These are phyloP conservation scores for Apiospora malaysiana DNA, from an alignment of 2,329 filamentous ascomycete species.

Conservation along the genomic window DNA sequence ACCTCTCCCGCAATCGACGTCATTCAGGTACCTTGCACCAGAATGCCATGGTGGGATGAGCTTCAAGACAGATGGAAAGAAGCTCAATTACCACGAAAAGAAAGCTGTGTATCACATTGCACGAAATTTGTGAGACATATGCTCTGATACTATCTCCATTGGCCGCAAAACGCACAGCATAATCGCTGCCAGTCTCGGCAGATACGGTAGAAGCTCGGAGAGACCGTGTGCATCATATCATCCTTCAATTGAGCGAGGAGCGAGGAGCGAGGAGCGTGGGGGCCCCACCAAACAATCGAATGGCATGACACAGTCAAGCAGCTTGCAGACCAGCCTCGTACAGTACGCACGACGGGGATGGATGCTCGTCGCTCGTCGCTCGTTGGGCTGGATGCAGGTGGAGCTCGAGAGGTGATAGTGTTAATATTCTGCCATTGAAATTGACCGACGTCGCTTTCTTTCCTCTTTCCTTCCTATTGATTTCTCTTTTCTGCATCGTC, in stretches of 20 bases:
- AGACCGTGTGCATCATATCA: background rate
- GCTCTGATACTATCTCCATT: background rate
- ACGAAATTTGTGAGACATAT: background rate
- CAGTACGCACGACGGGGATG: conserved; percentile 1
- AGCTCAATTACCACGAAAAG: background rate
- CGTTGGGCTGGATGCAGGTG: background rate
- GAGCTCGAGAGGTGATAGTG: background rate
- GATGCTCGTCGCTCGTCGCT: background rate
- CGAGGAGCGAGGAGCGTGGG: background rate
- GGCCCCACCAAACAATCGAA: conserved; percentile 1
- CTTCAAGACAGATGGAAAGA: background rate
- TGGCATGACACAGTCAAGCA: conserved; percentile 13
- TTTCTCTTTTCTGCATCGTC: conserved; percentile 14
- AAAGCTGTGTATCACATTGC: background rate
- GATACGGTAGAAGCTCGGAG: conserved; percentile 1
- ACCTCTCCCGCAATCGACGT: conserved; percentile 5
- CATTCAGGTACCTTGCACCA: background rate
- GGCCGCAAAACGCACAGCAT: background rate
- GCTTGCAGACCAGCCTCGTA: background rate
- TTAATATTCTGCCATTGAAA: background rate
- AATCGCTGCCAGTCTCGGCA: background rate
- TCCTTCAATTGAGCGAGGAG: background rate
- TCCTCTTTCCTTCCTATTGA: background rate
- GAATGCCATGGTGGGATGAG: background rate
- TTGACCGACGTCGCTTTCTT: conserved; percentile 1